Base-by-base conservation (phyloP, 2,329 filamentous ascomycete genomes). In the Neoascochyta sp. region DNA sequence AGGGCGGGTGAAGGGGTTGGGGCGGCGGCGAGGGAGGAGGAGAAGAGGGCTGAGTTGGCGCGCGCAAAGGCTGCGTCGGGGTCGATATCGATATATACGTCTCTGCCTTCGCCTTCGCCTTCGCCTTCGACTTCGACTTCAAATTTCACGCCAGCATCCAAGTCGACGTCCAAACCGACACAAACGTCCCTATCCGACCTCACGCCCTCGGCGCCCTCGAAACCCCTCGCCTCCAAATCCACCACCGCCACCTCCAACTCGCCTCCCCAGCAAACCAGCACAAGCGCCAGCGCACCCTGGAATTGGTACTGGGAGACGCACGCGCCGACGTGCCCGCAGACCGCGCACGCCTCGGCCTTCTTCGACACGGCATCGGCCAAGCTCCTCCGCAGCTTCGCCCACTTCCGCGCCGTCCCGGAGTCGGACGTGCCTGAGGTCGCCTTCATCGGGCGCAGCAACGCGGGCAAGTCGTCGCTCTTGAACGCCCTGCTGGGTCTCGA, bases 401-500 rank as follows among this genome's bases (percentile, higher is more conserved):
- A 74, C 35, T 85, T 85, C 61, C 75, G 74, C 43, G 64, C 66
- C 3, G 74, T 81, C 36, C 73, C 76, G 6, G 68, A 69, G 7
- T 70, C 68, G 1, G 52, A 67, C 2, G 63, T 73, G 16, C 76
- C 78, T 1, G 77, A 83, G 64, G 71, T 82, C 9, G 76, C 74
- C 22, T 83, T 86, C 51, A 67, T 86, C 4, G 81, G 81, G 11
- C 73, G 81, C 25, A 80, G 75, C 21, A 86, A 86, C 50, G 81
- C 83, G 5, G 81, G 81, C 30, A 86, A 86, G 62, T 78, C 73
- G 31, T 76, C 71, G 2, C 53, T 86, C 4, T 65, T 86, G 15
- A 86, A 86, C 52, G 75, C 76, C 3, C 62, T 86, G 7, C 44
- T 56, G 19, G 47, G 47, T n/a, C 47, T 47, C 5, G 42, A 57